Base-by-base conservation (phyloP, 2,329 filamentous ascomycete species). In the Cercospora citrullina region DNA sequence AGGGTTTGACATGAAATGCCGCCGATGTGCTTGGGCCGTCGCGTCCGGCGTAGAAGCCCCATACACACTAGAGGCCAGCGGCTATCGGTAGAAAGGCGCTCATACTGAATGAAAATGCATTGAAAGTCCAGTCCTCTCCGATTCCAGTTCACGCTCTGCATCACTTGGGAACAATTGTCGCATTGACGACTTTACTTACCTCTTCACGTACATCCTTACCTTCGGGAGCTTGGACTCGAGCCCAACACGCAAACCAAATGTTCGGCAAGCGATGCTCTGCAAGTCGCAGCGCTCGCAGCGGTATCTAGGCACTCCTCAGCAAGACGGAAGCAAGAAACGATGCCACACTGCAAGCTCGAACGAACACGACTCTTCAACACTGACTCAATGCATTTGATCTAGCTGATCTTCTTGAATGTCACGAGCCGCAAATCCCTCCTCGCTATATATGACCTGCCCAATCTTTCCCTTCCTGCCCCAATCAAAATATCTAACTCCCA, bases 31-130 rank as follows among this genome's bases (percentile, higher is more conserved):
- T 30, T 26, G 64, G 68, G 31, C 55, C 55, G 18, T 63, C 51
- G 21, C 55, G 42, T 53, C 59, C 53, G 45, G 63, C 67, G 42
- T 57, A 51, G 31, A 55, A 63, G 66, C 60, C 67, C 59, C 28
- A 28, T 21, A 18, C 18, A 59, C 63, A 61, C 61, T 51, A 42
- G 33, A 63, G 67, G 63, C 55, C 67, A 51, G 60, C 48, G 65
- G 63, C 65, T 59, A 64, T 60, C 60, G 58, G 62, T 62, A 53
- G 45, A 58, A 67, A 62, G 70, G 70, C 67, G 67, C 63, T 68
- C 67, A 66, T 71, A 72, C 63, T 71, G 64, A 70, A 72, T 70
- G 67, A 70, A 68, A 67, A 53, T 72, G 70, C 70, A 71, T 67
- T 71, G 67, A 71, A 71, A 67, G 51, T 48, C 62, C 53, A 59